Evolutionary conservation across 2,329 filamentous ascomycete species (phyloP).

Genomic region (Zelopaecilomyces penicillatus): DNA sequence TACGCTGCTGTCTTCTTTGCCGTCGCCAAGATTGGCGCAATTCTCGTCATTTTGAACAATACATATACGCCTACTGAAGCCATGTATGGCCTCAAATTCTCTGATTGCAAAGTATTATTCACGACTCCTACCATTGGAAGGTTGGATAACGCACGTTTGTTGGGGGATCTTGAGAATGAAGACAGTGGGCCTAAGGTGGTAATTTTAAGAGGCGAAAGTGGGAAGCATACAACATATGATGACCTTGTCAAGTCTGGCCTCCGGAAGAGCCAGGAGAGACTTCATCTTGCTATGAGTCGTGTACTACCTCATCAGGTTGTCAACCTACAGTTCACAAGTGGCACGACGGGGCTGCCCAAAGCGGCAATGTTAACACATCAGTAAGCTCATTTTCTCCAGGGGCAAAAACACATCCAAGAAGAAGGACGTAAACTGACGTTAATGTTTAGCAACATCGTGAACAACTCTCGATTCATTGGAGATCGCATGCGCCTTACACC

Average conservation of each 20-base stretch:
- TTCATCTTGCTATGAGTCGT: slow-evolving; percentile 44
- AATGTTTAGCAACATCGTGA: slow-evolving; percentile 44
- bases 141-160: slow-evolving; percentile 52
- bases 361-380: slow-evolving; percentile 68
- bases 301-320: slow-evolving; percentile 59
- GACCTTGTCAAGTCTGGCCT: slow-evolving; percentile 46
- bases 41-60: slow-evolving; percentile 73
- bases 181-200: slow-evolving; percentile 43
- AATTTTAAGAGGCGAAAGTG: slow-evolving; percentile 48
- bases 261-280: slow-evolving; percentile 37
- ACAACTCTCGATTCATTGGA: slow-evolving; percentile 63
- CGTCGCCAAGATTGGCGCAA: slow-evolving; percentile 56
- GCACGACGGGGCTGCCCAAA: slow-evolving; percentile 66
- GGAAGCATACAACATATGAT: slow-evolving; percentile 51
- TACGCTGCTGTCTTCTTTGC: slow-evolving; percentile 72
- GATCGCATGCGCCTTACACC: slow-evolving; percentile 63
- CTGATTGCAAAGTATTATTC: slow-evolving; percentile 65
- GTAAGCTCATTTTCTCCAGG: slow-evolving; percentile 27
- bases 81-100: slow-evolving; percentile 61
- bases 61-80: slow-evolving; percentile 70
- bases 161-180: slow-evolving; percentile 43
- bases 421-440: not conserved
- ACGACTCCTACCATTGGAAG: slow-evolving; percentile 61
- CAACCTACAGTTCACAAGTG: slow-evolving; percentile 68
- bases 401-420: not conserved